Conservation (phyloP, 768 basidiomycete genomes). For the Psilocybe subaeruginosa region DNA sequence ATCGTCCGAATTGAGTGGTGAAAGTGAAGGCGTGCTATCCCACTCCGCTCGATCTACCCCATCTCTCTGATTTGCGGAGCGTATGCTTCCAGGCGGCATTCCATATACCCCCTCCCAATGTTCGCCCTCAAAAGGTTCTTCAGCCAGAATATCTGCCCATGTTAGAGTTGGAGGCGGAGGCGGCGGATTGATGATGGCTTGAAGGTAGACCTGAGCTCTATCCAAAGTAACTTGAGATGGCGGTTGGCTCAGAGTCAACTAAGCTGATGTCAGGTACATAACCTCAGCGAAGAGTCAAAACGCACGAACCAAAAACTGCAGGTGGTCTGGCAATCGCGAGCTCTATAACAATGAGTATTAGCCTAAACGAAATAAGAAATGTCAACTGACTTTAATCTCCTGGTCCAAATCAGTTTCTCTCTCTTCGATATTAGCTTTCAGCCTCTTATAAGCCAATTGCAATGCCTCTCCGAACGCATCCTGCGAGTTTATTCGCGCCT, state of each 20-base stretch:
- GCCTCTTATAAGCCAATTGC: constrained; percentile 48
- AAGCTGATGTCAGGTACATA: no score
- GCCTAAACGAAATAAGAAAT: background rate
- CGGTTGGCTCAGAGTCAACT: constrained; percentile 63
- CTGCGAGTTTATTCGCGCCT: constrained; percentile 69
- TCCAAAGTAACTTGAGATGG: constrained; percentile 51
- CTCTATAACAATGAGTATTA: constrained; percentile 36
- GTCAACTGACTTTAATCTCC: constrained; percentile 55
- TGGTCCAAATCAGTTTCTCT: constrained; percentile 64
- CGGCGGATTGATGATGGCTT: constrained; percentile 48
- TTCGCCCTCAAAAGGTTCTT: constrained; percentile 85
- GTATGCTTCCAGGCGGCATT: constrained; percentile 44
- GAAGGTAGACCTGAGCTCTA: constrained; percentile 57
- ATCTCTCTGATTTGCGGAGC: constrained; percentile 31
- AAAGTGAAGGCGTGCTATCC: constrained; percentile 70
- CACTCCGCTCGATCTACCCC: constrained; percentile 46
- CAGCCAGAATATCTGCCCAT: constrained; percentile 79
- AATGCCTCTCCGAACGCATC: constrained; percentile 66
- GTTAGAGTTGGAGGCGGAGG: constrained; percentile 49
- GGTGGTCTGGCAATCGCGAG: constrained; percentile 67
- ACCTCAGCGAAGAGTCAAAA: background rate
- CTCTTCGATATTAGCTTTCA: constrained; percentile 51
- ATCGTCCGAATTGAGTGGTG: constrained; percentile 63
- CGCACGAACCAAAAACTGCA: constrained; percentile 68
- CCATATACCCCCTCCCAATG: constrained; percentile 83